phyloP scores from a whole-genome alignment of 2,329 filamentous ascomycete species.

The Zymoseptoria ardabiliae region DNA sequence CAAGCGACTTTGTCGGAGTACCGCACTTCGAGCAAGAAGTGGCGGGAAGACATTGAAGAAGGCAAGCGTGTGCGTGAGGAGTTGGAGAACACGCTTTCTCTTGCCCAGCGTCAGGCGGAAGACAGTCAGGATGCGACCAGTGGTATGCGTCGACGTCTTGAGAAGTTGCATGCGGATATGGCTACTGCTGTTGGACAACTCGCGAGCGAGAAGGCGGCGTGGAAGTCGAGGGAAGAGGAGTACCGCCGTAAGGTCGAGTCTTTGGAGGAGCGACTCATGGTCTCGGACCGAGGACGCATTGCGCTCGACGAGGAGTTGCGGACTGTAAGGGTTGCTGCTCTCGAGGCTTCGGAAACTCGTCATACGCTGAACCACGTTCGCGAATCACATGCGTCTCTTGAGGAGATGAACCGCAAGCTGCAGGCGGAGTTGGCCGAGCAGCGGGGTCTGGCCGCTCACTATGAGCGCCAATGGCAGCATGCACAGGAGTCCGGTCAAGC shows the following conservation, averaged over 20 bases:
- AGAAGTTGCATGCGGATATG: constrained; percentile 83
- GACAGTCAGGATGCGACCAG: constrained; percentile 58
- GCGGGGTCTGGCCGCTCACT: constrained; percentile 59
- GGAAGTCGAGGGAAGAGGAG: constrained; percentile 61
- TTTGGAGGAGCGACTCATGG: constrained; percentile 46
- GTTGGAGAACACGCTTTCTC: constrained; percentile 53
- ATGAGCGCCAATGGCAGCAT: constrained; percentile 77
- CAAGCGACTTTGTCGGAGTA: constrained; percentile 59
- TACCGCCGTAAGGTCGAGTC: constrained; percentile 48
- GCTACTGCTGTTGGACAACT: constrained; percentile 69
- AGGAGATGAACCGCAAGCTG: constrained; percentile 24
- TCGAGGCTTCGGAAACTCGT: constrained; percentile 69
- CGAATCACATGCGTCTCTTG: constrained; percentile 20
- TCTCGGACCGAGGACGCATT: constrained; percentile 37
- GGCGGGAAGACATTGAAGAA: constrained; percentile 52
- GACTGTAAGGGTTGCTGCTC: constrained; percentile 51
- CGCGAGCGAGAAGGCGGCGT: constrained; percentile 71
- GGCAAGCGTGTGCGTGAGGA: constrained; percentile 60
- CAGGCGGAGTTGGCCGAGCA: constrained; percentile 62
- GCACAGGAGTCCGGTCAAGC: constrained; percentile 69
- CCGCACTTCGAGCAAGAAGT: constrained; percentile 51
- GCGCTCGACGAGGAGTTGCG: constrained; percentile 42
- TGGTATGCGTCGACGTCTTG: constrained; percentile 70
- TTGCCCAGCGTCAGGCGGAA: constrained; percentile 72
- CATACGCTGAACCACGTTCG: constrained; percentile 55